Percentiles rank a stretch among this genome's conserved stretches.
Conservation (phyloP, 768 basidiomycete species). For the Galerina sulciceps region DNA sequence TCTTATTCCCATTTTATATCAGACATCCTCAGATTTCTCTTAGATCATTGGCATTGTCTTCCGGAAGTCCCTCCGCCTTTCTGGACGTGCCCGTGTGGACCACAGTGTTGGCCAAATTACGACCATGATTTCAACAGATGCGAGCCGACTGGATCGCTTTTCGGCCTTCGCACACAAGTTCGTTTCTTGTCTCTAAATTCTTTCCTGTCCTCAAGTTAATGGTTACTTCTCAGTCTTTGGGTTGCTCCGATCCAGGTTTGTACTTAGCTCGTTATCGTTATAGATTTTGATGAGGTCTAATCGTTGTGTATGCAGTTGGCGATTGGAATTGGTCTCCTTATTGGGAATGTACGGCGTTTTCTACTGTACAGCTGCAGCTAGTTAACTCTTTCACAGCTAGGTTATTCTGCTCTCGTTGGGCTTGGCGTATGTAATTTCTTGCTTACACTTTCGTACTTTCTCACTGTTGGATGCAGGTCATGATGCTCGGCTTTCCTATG, state of each 20-base stretch:
- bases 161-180: conserved; percentile 47
- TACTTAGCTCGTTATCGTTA: neutral
- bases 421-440: conserved; percentile 37
- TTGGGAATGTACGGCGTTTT: conserved; percentile 49
- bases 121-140: conserved; percentile 72
- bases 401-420: conserved; percentile 73
- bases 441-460: conserved; percentile 6
- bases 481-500: conserved; percentile 62
- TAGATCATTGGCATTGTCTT: conserved; percentile 54
- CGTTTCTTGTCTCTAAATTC: conserved; percentile 11
- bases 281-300: neutral
- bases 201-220: neutral
- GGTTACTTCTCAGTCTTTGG: conserved; percentile 49
- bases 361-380: neutral
- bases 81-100: conserved; percentile 57
- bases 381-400: conserved; percentile 44
- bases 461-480: conserved; percentile 34
- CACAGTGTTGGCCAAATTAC: conserved; percentile 71
- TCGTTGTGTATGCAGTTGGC: conserved; percentile 40
- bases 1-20: neutral
- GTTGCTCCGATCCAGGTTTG: conserved; percentile 60
- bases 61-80: conserved; percentile 71
- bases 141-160: conserved; percentile 58
- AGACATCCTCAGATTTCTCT: neutral
- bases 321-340: conserved; percentile 64